These are phyloP conservation scores for Hypoxylon cercidicola DNA, from an alignment of 495 filamentous ascomycete species.

Conservation along the genomic window DNA sequence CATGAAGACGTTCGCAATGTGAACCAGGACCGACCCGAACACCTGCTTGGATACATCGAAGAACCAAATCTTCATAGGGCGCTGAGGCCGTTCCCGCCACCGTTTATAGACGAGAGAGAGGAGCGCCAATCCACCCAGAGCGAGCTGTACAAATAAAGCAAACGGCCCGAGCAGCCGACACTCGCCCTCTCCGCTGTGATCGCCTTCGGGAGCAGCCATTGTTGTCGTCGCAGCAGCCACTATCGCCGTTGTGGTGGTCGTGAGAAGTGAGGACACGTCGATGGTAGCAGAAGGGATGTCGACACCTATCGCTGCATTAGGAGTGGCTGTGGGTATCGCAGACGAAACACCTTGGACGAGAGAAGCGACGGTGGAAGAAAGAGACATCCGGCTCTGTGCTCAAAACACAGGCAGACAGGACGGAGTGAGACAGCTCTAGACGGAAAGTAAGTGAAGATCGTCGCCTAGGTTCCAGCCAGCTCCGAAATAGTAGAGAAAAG, in stretches of 20 bases:
- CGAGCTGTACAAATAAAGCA: conserved; percentile 87
- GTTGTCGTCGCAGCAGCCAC: conserved; percentile 36
- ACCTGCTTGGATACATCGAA: conserved; percentile 98
- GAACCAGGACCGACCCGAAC: conserved; percentile 89
- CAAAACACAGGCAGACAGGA: conserved; percentile 19
- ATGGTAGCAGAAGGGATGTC: conserved; percentile 41
- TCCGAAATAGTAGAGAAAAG: conserved; percentile 16
- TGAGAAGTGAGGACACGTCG: conserved; percentile 44
- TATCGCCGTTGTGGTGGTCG: conserved; percentile 47
- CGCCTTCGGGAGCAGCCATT: conserved; percentile 27
- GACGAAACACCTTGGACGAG: conserved; percentile 26
- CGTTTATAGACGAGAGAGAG: conserved; percentile 91
- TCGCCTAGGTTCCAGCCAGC: conserved; percentile 41
- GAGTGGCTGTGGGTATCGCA: conserved; percentile 44
- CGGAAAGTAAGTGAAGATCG: conserved; percentile 34
- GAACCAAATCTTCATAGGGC: conserved; percentile 93
- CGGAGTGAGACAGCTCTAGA: conserved; percentile 13
- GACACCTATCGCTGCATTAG: conserved; percentile 43
- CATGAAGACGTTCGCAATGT: conserved; percentile 92
- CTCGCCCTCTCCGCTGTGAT: conserved; percentile 62
- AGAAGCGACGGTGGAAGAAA: conserved; percentile 34
- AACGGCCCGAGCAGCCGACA: conserved; percentile 87
- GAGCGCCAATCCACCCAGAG: conserved; percentile 85
- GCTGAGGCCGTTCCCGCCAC: conserved; percentile 89
- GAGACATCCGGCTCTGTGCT: conserved; percentile 36